These are phyloP conservation scores for Cercophora sp. DNA, from an alignment of 495 filamentous ascomycete genomes.

Conservation along the genomic window DNA sequence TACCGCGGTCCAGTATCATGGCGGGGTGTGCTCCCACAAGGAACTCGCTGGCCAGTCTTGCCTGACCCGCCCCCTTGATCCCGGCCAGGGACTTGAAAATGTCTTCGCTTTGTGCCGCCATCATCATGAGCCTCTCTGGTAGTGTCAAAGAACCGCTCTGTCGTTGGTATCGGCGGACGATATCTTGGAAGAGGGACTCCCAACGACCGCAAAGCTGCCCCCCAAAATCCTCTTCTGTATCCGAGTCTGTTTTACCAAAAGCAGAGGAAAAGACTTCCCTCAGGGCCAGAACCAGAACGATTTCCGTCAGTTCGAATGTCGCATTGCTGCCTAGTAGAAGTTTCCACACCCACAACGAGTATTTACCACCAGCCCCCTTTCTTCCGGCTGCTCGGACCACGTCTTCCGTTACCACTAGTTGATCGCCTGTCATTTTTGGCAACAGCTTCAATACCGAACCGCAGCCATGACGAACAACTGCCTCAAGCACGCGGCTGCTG, in stretches of 20 bases:
- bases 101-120: background rate
- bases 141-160: background rate
- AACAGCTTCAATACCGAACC: background rate
- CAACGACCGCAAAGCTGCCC: background rate
- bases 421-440: background rate
- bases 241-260: background rate
- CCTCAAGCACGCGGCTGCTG: background rate
- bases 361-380: background rate
- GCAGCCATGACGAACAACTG: background rate
- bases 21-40: background rate
- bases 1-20: background rate
- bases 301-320: background rate
- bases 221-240: background rate
- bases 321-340: background rate
- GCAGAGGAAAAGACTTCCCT: background rate
- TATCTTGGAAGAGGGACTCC: background rate
- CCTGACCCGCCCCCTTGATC: background rate
- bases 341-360: background rate
- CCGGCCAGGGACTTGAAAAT: background rate
- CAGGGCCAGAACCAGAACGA: background rate
- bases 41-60: background rate
- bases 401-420: background rate
- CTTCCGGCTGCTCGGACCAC: background rate
- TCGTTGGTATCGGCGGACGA: background rate
- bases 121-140: background rate